Evolutionary conservation across 495 filamentous ascomycete genomes (phyloP).

Genomic region (Viridothelium virens): DNA sequence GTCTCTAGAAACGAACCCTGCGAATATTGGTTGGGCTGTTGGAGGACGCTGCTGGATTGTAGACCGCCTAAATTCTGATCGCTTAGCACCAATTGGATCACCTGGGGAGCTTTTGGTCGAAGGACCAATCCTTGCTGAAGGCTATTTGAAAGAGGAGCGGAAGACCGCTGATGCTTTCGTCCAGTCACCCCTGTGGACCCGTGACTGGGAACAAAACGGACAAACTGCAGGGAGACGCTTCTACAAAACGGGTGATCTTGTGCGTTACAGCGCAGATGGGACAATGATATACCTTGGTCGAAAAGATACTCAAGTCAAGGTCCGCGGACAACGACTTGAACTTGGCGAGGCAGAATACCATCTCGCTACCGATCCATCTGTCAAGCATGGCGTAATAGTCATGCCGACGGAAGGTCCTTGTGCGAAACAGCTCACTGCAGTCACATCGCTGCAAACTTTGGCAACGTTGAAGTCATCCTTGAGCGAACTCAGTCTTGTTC

Average conservation of each 20-base stretch:
- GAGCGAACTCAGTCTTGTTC: slow-evolving; percentile 12
- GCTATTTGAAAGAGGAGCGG: slow-evolving; percentile 36
- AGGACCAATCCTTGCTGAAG: slow-evolving; percentile 32
- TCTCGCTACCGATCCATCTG: slow-evolving; percentile 19
- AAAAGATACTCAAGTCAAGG: slow-evolving; percentile 32
- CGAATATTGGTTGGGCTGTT: slow-evolving; percentile 29
- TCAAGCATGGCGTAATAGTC: slow-evolving; percentile 19
- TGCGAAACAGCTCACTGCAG: slow-evolving; percentile 22
- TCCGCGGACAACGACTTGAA: slow-evolving; percentile 31
- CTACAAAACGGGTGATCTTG: slow-evolving; percentile 34
- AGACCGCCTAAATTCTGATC: slow-evolving; percentile 27
- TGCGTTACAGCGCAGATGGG: slow-evolving; percentile 28
- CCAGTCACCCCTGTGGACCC: slow-evolving; percentile 20
- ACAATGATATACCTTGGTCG: slow-evolving; percentile 29
- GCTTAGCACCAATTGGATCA: slow-evolving; percentile 35
- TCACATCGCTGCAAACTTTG: slow-evolving; percentile 19
- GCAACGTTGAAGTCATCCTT: not conserved
- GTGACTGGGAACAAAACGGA: not conserved
- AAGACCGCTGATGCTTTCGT: slow-evolving; percentile 35
- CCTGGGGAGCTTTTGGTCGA: slow-evolving; percentile 38
- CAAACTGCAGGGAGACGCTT: slow-evolving; percentile 15
- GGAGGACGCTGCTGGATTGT: slow-evolving; percentile 36
- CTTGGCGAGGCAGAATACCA: slow-evolving; percentile 31
- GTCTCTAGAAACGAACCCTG: slow-evolving; percentile 17
- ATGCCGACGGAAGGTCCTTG: slow-evolving; percentile 23